Evolutionary conservation across 257 asterid species (phyloP).

Genomic region (Petrea volubilis): DNA sequence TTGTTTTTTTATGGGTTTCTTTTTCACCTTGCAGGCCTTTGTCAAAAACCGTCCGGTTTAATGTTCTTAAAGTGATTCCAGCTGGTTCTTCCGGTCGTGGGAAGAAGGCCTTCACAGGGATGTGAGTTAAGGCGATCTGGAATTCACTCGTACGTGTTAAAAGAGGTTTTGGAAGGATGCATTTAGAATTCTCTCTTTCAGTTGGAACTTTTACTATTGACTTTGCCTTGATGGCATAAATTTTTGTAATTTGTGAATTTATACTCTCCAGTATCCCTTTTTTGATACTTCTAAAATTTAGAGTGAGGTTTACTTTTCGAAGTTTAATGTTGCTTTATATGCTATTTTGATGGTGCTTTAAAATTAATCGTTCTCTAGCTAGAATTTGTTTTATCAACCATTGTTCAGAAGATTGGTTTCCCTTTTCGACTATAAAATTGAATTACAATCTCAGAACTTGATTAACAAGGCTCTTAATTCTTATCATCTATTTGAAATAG

Average conservation of each 20-base stretch:
- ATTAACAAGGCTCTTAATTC: not conserved
- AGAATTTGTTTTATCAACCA: not conserved
- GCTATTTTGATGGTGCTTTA: not conserved
- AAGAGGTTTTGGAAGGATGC: not conserved
- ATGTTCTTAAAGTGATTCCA: slow-evolving; percentile 77
- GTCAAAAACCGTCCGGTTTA: slow-evolving; percentile 82
- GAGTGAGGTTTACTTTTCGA: not conserved
- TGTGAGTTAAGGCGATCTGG: slow-evolving; percentile 39
- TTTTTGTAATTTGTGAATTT: slow-evolving; percentile 16
- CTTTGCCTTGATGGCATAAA: slow-evolving; percentile 7
- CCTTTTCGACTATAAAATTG: not conserved
- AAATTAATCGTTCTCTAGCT: not conserved
- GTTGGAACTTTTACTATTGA: slow-evolving; percentile 19
- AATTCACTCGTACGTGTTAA: not conserved
- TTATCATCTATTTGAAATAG: not conserved
- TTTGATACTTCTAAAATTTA: not conserved
- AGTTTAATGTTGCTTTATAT: not conserved
- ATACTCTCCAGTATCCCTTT: not conserved
- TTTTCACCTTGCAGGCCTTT: slow-evolving; percentile 56
- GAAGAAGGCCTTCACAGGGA: slow-evolving; percentile 81
- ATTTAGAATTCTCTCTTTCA: slow-evolving; percentile 13
- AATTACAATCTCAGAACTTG: not conserved
- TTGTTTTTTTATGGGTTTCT: not conserved
- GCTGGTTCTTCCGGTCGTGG: slow-evolving; percentile 89
- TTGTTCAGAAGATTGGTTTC: not conserved